Conservation (phyloP, 2,329 filamentous ascomycete species). For the Hypoxylon rubiginosum region DNA sequence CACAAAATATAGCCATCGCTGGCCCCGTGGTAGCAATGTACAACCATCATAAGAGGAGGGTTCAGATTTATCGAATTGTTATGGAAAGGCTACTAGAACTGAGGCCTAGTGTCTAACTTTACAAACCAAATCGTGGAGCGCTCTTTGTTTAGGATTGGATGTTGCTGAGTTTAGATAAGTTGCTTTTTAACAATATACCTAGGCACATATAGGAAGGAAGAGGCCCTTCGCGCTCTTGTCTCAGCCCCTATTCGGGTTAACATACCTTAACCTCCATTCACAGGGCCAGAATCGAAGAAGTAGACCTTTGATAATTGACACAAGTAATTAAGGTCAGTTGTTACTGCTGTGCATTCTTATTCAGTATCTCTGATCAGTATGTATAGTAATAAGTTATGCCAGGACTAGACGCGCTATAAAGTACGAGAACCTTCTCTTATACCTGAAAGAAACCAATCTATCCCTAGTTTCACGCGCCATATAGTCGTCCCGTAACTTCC, state of each 20-base stretch:
- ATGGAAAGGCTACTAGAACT: background rate
- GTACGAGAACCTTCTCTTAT: background rate
- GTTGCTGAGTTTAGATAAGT: too few relatives aligned
- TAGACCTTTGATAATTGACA: too few relatives aligned
- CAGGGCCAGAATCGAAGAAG: too few relatives aligned
- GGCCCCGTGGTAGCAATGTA: background rate
- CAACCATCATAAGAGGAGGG: background rate
- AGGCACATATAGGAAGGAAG: too few relatives aligned
- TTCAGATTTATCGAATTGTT: background rate
- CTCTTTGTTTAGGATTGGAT: too few relatives aligned
- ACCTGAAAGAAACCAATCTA: background rate
- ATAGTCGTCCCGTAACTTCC: background rate
- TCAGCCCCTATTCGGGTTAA: too few relatives aligned
- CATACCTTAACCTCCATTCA: too few relatives aligned
- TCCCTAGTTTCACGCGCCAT: background rate
- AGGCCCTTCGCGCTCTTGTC: too few relatives aligned
- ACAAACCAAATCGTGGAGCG: too few relatives aligned
- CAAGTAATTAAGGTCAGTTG: background rate
- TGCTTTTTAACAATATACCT: too few relatives aligned
- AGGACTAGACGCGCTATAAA: background rate
- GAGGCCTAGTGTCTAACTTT: background rate
- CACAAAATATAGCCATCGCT: background rate
- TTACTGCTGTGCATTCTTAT: background rate
- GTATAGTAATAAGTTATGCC: background rate
- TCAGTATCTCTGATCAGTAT: background rate